These are phyloP conservation scores for Sugiyamaella paludigena DNA, from an alignment of 1,139 yeast species.

Conservation along the genomic window DNA sequence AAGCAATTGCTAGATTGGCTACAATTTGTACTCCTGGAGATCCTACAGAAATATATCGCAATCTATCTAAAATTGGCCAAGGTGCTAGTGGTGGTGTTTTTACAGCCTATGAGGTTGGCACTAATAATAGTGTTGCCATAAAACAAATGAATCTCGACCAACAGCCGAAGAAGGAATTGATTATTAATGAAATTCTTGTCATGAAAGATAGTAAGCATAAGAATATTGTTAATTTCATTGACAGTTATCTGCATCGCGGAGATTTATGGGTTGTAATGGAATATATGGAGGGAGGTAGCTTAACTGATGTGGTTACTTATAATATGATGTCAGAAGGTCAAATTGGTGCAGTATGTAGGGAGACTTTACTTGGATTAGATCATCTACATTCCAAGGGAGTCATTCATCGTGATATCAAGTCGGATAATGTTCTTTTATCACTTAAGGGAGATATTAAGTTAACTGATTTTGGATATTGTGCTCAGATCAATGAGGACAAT, in stretches of 20 bases:
- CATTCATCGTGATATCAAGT: constrained; percentile 93
- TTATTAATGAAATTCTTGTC: constrained; percentile 89
- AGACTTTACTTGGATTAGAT: constrained; percentile 78
- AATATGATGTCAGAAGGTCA: constrained; percentile 97
- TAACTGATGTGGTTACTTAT: constrained; percentile 93
- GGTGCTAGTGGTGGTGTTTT: constrained; percentile 99
- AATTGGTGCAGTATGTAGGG: constrained; percentile 93
- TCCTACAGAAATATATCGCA: constrained; percentile 70
- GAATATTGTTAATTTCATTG: constrained; percentile 90
- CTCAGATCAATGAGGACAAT: constrained; percentile 85
- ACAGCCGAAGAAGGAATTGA: constrained; percentile 92
- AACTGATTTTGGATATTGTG: constrained; percentile 79
- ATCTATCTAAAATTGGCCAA: constrained; percentile 84
- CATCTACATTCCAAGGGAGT: constrained; percentile 92
- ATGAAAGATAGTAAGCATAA: constrained; percentile 93
- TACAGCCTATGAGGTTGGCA: constrained; percentile 72
- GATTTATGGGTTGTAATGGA: constrained; percentile 97
- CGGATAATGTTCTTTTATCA: constrained; percentile 84
- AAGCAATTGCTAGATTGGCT: constrained; percentile 64
- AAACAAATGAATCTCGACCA: constrained; percentile 93
- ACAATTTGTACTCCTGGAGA: constrained; percentile 84
- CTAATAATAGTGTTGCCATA: constrained; percentile 75
- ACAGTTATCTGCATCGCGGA: constrained; percentile 66
- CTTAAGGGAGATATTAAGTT: constrained; percentile 85
- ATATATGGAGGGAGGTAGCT: constrained; percentile 96